Conservation (phyloP, 2,329 filamentous ascomycete species). For the Colletotrichum sp. region DNA sequence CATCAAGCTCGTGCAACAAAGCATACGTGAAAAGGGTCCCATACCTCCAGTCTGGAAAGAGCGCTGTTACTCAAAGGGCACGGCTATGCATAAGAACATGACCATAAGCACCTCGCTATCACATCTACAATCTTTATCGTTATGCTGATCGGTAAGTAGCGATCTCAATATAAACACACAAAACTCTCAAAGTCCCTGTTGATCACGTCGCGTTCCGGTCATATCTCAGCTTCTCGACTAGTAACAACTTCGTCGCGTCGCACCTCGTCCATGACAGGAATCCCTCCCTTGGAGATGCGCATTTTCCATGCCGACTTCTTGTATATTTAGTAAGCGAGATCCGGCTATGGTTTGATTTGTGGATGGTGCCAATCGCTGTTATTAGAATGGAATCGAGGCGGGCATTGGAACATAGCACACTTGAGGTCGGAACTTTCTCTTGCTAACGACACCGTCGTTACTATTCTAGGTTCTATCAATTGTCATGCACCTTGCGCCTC, state of each 20-base stretch:
- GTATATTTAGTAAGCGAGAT: rapidly evolving
- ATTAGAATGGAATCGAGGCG: not conserved
- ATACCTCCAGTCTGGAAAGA: not conserved
- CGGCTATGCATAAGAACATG: not conserved
- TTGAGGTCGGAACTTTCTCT: not conserved
- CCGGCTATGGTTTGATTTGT: not conserved
- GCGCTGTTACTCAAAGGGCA: not conserved
- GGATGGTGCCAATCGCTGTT: not conserved
- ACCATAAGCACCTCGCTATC: not conserved
- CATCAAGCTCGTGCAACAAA: not conserved
- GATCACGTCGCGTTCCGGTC: not conserved
- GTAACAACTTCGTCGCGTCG: not conserved
- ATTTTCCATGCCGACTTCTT: rapidly evolving
- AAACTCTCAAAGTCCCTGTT: not conserved
- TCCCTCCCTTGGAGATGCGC: not conserved
- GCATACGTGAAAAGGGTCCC: not conserved
- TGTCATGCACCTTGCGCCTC: not conserved
- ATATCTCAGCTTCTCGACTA: not conserved
- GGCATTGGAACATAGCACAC: not conserved
- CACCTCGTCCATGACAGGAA: not conserved
- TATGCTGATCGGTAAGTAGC: not conserved
- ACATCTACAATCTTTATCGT: not conserved
- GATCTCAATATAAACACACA: not conserved
- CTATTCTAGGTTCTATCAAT: not conserved
- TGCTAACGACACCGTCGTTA: not conserved